These are phyloP conservation scores for Ogataea nitratoaversa DNA, from an alignment of 805 yeast genomes.

Conservation along the genomic window DNA sequence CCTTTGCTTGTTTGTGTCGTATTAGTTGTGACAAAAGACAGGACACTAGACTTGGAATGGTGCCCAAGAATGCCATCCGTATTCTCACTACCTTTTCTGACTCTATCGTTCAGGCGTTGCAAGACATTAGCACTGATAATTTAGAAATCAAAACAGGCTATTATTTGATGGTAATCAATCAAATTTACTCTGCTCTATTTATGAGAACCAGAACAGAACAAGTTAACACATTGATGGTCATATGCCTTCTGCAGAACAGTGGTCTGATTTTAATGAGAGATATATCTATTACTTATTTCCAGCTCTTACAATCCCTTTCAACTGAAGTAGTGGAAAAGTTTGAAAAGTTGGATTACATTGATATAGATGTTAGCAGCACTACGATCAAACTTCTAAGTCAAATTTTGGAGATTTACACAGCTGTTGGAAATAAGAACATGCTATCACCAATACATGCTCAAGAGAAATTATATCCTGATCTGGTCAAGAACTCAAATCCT, in stretches of 20 bases:
- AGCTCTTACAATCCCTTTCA: conserved; percentile 20
- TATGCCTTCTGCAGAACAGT: conserved; percentile 49
- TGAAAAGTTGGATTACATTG: conserved; percentile 19
- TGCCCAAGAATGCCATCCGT: conserved; percentile 25
- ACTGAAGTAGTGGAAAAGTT: conserved; percentile 13
- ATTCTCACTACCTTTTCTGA: conserved; percentile 24
- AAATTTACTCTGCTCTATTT: conserved; percentile 20
- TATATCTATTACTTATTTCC: conserved; percentile 19
- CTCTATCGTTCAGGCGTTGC: conserved; percentile 13
- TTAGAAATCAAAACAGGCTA: conserved; percentile 24
- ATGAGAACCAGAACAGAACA: conserved; percentile 24
- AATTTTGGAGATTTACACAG: conserved; percentile 41
- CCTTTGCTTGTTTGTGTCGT: conserved; percentile 27
- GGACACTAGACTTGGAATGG: conserved; percentile 30
- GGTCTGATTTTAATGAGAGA: conserved; percentile 38
- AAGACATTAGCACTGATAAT: conserved; percentile 17
- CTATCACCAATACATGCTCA: conserved; percentile 31
- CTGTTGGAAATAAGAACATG: conserved; percentile 36
- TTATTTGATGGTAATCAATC: conserved; percentile 21
- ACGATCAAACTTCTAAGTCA: conserved; percentile 21
- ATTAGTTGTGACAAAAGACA: conserved; percentile 39
- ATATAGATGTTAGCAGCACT: conserved; percentile 24
- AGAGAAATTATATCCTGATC: conserved; percentile 37
- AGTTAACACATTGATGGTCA: conserved; percentile 37
- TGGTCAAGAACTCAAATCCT: conserved; percentile 20